A percentile compares a stretch with the other conserved stretches of the same genome.
Conservation (phyloP, 2,329 filamentous ascomycete genomes). For the Ophiostoma ips region DNA sequence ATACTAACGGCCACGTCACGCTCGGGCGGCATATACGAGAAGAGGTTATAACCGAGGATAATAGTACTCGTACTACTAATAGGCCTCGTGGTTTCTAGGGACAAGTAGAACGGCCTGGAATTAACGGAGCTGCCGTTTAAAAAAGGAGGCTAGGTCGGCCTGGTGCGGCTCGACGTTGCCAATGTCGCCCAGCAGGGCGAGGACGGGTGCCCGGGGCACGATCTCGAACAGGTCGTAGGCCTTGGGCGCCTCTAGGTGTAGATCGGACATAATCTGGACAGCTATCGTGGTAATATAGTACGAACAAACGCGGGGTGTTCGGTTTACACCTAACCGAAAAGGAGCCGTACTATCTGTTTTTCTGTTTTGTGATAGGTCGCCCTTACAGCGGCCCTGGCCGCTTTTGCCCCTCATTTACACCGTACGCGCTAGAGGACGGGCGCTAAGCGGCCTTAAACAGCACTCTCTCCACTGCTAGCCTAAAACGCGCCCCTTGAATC, state of each 20-base stretch:
- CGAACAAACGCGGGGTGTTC: too few species aligned
- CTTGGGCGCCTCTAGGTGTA: slow-evolving; percentile 38
- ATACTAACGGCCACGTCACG: slow-evolving; percentile 25
- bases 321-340: too few species aligned
- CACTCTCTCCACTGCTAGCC: too few species aligned
- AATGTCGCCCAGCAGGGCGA: slow-evolving; percentile 44
- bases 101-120: slow-evolving; percentile 39
- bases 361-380: too few species aligned
- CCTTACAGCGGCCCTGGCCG: too few species aligned
- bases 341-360: too few species aligned
- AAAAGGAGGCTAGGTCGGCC: slow-evolving; percentile 30
- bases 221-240: slow-evolving; percentile 38
- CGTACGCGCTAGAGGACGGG: too few species aligned
- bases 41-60: slow-evolving; percentile 29
- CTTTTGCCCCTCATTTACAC: too few species aligned
- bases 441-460: too few species aligned
- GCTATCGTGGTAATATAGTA: slow-evolving; percentile 16
- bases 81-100: slow-evolving; percentile 44
- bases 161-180: slow-evolving; percentile 29
- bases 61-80: slow-evolving; percentile 22
- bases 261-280: slow-evolving; percentile 39
- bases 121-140: slow-evolving; percentile 30
- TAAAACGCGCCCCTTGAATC: too few species aligned
- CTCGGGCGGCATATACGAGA: slow-evolving; percentile 30
- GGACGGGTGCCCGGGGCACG: slow-evolving; percentile 29